Conservation (phyloP, 2,329 filamentous ascomycete genomes). For the Byssochlamys sp. region DNA sequence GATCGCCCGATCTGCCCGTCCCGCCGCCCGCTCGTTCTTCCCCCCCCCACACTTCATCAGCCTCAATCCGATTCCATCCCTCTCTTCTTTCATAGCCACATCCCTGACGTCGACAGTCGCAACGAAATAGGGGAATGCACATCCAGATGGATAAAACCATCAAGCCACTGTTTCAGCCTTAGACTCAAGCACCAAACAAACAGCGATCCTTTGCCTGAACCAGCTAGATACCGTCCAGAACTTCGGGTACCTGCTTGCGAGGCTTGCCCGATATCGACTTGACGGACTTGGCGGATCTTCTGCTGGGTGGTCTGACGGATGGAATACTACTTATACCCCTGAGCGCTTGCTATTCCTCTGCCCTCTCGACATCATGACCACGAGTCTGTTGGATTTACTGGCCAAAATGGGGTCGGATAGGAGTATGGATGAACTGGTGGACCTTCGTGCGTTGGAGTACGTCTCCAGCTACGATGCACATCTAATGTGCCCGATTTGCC, state of each 20-base stretch:
- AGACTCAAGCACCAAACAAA: constrained; percentile 9
- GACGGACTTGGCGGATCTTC: background rate
- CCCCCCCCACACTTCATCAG: background rate
- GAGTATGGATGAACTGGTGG: constrained; percentile 32
- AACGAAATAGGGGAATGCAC: background rate
- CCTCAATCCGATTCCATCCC: constrained; percentile 6
- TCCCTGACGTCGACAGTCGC: background rate
- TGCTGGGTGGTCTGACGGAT: background rate
- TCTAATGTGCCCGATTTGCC: constrained; percentile 56
- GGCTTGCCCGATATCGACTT: background rate
- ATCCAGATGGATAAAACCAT: constrained; percentile 5
- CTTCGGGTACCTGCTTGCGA: background rate
- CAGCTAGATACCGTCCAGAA: background rate
- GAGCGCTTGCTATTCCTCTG: background rate
- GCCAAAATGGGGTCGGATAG: constrained; percentile 19
- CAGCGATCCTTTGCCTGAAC: constrained; percentile 7
- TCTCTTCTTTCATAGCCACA: constrained; percentile 12
- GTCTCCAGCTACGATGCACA: constrained; percentile 48
- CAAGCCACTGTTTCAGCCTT: constrained; percentile 14
- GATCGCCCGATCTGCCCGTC: constrained; percentile 2
- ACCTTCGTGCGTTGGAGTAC: constrained; percentile 51
- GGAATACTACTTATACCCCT: background rate
- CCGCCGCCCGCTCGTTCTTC: background rate
- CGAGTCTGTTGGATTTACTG: constrained; percentile 23
- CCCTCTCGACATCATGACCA: constrained; percentile 19